Evolutionary conservation across 2,329 filamentous ascomycete species (phyloP).

Genomic region (Fusarium sp.): DNA sequence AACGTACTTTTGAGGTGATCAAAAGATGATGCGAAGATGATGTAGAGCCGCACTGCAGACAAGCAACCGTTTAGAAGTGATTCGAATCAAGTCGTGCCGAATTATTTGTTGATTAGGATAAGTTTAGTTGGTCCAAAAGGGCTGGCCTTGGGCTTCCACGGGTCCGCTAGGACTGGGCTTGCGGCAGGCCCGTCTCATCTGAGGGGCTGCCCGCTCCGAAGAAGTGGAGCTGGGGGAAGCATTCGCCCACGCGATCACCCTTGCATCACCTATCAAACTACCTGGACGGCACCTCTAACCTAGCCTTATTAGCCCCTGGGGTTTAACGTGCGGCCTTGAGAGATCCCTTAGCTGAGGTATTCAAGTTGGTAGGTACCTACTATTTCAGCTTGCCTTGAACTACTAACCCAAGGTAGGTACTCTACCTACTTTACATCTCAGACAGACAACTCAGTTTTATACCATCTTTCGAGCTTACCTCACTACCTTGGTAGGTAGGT

Average conservation of each 20-base stretch:
- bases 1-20: constrained; percentile 7
- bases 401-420: background rate
- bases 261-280: constrained; percentile 20
- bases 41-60: background rate
- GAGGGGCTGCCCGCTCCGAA: constrained; percentile 26
- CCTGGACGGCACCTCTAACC: background rate
- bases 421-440: background rate
- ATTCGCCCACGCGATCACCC: constrained; percentile 38
- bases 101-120: background rate
- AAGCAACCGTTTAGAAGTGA: background rate
- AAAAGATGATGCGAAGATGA: background rate
- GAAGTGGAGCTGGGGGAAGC: constrained; percentile 17
- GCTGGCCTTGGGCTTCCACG: background rate
- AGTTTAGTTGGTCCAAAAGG: constrained; percentile 20
- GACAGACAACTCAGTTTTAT: background rate
- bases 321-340: background rate
- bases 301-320: background rate
- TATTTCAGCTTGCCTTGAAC: background rate
- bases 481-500: background rate
- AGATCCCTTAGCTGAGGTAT: background rate
- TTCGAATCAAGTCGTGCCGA: constrained; percentile 3
- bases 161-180: constrained; percentile 2
- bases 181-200: constrained; percentile 8
- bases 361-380: background rate
- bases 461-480: background rate